Evolutionary conservation across 805 yeast genomes (phyloP).

Genomic region (Zygoascus flipseniorum): DNA sequence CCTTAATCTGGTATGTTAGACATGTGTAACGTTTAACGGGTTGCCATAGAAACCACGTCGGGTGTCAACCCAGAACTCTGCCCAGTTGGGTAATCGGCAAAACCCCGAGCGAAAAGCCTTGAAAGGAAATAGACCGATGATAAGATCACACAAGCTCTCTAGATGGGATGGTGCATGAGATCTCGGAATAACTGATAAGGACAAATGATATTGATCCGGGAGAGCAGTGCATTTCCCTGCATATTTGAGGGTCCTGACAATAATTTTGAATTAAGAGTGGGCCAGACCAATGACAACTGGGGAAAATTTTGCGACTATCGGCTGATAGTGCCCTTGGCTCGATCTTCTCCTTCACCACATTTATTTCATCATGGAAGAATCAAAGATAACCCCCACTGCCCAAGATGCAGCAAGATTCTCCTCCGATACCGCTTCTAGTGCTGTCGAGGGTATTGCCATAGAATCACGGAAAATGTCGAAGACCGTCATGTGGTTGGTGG

Average conservation of each 20-base stretch:
- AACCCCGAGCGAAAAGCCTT: background rate
- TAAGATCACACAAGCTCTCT: background rate
- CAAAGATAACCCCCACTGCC: background rate
- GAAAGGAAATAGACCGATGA: background rate
- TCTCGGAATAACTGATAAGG: no score
- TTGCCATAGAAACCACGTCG: background rate
- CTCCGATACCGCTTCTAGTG: background rate
- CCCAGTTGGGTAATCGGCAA: background rate
- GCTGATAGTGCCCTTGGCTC: no score
- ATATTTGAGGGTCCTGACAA: no score
- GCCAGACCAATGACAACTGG: no score
- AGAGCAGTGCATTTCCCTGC: no score
- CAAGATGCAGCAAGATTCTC: background rate
- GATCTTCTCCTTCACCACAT: no score
- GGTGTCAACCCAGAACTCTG: background rate
- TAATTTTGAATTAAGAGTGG: no score
- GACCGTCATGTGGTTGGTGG: slow-evolving; percentile 59
- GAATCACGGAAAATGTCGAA: slow-evolving; percentile 32
- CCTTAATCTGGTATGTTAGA: background rate
- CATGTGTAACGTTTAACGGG: background rate
- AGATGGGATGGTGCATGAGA: background rate
- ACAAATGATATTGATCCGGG: no score
- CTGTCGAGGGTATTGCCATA: slow-evolving; percentile 14
- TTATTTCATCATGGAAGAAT: no score
- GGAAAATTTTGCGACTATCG: no score